Conservation (phyloP, 148 eudicot genomes). For the Nepenthes mirabilis region DNA sequence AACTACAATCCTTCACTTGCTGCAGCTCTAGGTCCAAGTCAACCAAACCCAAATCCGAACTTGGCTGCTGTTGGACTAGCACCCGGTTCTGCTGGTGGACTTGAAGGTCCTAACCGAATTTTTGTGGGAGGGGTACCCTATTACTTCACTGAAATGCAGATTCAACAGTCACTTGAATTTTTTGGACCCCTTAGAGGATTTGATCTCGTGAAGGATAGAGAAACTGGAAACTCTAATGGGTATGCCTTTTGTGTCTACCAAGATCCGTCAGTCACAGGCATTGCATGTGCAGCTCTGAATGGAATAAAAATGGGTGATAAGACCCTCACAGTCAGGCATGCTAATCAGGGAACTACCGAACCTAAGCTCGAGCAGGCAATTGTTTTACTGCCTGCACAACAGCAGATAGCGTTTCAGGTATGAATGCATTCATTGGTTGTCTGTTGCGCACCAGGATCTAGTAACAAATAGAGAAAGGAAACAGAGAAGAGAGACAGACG, state of each 20-base stretch:
- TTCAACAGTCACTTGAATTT: slow-evolving; percentile 84
- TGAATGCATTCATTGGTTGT: not conserved
- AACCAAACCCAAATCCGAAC: slow-evolving; percentile 55
- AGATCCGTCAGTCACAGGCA: slow-evolving; percentile 36
- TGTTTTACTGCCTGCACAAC: slow-evolving; percentile 85
- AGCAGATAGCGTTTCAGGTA: slow-evolving; percentile 91
- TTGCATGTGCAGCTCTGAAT: slow-evolving; percentile 74
- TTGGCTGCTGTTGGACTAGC: slow-evolving; percentile 66
- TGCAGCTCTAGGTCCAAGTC: slow-evolving; percentile 94
- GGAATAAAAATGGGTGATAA: slow-evolving; percentile 98
- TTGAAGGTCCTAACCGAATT: slow-evolving; percentile 48
- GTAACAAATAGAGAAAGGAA: too few relatives aligned
- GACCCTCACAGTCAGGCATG: slow-evolving; percentile 89
- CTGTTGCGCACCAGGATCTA: too few relatives aligned
- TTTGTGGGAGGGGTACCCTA: slow-evolving; percentile 49
- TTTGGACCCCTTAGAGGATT: slow-evolving; percentile 74
- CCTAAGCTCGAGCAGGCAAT: slow-evolving; percentile 97
- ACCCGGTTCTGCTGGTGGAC: slow-evolving; percentile 75
- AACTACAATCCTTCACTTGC: slow-evolving; percentile 93
- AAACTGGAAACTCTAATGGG: slow-evolving; percentile 46
- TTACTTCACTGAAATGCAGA: slow-evolving; percentile 81
- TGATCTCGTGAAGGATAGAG: slow-evolving; percentile 47
- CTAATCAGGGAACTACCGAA: slow-evolving; percentile 75
- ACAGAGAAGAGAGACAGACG: too few relatives aligned
- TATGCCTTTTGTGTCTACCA: slow-evolving; percentile 45